Evolutionary conservation across 495 filamentous ascomycete genomes (phyloP).

Genomic region (Aspergillus homomorphus): DNA sequence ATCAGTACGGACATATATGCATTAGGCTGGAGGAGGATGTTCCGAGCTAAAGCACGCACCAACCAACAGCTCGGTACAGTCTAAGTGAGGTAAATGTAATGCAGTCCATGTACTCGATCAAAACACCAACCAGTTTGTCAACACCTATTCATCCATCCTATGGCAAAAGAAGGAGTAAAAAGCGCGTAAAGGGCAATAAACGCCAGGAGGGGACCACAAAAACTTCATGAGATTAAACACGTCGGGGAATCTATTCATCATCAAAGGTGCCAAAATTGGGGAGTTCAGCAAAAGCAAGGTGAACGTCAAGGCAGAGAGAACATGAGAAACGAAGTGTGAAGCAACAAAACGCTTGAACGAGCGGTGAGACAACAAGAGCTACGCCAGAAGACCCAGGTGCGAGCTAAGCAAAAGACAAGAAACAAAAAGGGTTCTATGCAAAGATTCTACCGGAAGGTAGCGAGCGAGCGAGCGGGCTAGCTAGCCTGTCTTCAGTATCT

Average conservation of each 20-base stretch:
- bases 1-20: no score
- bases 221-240: conserved; percentile 2
- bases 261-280: neutral
- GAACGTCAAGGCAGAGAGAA: conserved; percentile 11
- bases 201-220: conserved; percentile 2
- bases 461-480: neutral
- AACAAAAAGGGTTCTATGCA: no score
- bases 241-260: conserved; percentile 13
- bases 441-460: no score
- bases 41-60: neutral
- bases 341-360: no score
- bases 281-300: neutral
- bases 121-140: neutral
- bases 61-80: neutral
- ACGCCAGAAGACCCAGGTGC: no score
- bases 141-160: neutral
- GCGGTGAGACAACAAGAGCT: no score
- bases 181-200: neutral
- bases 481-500: conserved; percentile 20
- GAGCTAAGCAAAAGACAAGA: no score
- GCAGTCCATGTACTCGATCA: neutral
- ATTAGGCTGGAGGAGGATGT: neutral
- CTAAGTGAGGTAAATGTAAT: neutral
- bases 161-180: neutral
- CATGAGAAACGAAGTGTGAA: neutral